Evolutionary conservation across 2,329 filamentous ascomycete genomes (phyloP).

Genomic region (Alternaria gaisen): DNA sequence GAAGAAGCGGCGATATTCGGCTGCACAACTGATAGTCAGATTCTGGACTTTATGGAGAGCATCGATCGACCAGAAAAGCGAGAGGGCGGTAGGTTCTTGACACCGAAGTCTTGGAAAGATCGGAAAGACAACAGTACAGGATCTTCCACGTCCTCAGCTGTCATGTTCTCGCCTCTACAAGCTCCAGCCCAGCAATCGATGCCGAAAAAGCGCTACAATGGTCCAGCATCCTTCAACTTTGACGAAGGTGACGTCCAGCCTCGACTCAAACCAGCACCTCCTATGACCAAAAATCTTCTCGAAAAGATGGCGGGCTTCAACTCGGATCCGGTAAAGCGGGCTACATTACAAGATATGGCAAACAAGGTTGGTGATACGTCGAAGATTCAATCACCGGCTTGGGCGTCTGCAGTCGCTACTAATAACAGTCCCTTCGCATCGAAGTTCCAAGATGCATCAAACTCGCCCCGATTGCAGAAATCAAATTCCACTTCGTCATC

Average conservation of each 20-base stretch:
- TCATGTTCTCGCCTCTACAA: not conserved
- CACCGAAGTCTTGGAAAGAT: not conserved
- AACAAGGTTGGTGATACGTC: not conserved
- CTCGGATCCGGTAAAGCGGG: not conserved
- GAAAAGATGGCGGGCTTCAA: not conserved
- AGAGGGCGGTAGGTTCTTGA: not conserved
- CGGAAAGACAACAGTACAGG: not conserved
- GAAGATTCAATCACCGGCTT: too few relatives aligned
- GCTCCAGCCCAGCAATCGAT: not conserved
- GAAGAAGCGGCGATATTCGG: not conserved
- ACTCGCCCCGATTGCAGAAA: fast-evolving
- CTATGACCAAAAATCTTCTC: not conserved
- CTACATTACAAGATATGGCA: not conserved
- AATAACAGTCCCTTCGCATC: too few relatives aligned
- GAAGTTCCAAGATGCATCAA: not conserved
- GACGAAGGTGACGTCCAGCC: not conserved
- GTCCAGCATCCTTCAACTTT: not conserved
- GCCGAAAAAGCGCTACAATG: not conserved
- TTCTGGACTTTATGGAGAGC: not conserved
- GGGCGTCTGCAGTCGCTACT: not conserved
- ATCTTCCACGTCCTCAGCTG: not conserved
- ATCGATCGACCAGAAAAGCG: not conserved
- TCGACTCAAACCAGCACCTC: not conserved
- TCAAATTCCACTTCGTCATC: not conserved
- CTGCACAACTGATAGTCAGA: not conserved